Percentiles rank a stretch among this genome's conserved stretches.
Conservation (phyloP, 2,329 filamentous ascomycete genomes). For the Cercospora sp. region DNA sequence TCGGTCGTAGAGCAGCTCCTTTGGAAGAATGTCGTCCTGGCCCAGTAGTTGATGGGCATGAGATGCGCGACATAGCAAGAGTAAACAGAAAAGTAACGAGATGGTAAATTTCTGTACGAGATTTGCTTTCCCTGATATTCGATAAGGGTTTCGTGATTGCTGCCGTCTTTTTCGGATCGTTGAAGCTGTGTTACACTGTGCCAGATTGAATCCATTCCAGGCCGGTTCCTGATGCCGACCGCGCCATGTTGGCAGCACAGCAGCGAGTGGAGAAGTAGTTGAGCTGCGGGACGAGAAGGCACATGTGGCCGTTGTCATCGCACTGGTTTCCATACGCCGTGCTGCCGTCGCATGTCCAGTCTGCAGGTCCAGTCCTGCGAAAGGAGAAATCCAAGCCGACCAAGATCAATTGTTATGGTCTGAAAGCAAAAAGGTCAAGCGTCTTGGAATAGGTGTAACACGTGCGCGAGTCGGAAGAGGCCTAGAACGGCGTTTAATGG, state of each 20-base stretch:
- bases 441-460: constrained; percentile 1
- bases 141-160: constrained; percentile 17
- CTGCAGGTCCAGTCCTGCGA: constrained; percentile 11
- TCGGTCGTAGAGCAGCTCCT: constrained; percentile 34
- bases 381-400: not conserved
- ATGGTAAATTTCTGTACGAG: constrained; percentile 13
- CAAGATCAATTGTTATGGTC: not conserved
- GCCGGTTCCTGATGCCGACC: constrained; percentile 18
- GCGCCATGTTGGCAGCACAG: constrained; percentile 19
- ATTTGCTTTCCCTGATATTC: not conserved
- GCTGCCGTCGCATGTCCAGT: constrained; percentile 28
- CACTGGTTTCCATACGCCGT: constrained; percentile 27
- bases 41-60: constrained; percentile 24
- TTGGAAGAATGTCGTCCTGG: constrained; percentile 19
- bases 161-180: constrained; percentile 19
- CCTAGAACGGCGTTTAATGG: constrained; percentile 21
- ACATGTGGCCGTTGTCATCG: constrained; percentile 31
- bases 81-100: constrained; percentile 27
- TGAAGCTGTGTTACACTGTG: constrained; percentile 28
- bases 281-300: constrained; percentile 33
- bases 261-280: constrained; percentile 26
- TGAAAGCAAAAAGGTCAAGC: not conserved
- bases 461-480: constrained; percentile 10
- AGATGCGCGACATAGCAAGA: constrained; percentile 28
- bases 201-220: constrained; percentile 29